phyloP scores from a whole-genome alignment of 768 basidiomycete genomes.

The Grammothele lineata region DNA sequence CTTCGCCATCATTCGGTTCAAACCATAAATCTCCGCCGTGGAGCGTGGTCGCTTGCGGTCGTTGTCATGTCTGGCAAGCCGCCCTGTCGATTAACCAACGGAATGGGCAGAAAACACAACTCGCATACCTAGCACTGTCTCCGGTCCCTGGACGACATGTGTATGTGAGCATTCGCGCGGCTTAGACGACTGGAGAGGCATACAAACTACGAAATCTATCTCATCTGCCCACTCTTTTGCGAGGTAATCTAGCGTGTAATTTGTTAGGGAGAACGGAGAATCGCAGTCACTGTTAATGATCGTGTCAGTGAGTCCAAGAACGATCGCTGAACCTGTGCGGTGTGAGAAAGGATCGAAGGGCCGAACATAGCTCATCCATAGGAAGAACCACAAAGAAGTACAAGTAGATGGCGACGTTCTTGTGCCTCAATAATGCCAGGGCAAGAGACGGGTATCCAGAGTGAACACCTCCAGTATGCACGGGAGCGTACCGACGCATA shows the following conservation, averaged over 20 bases:
- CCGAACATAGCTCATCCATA: too few relatives aligned
- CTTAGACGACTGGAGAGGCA: not conserved
- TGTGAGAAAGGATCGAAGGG: too few relatives aligned
- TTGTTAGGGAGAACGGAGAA: slow-evolving; percentile 72
- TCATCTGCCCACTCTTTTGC: slow-evolving; percentile 76
- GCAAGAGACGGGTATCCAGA: too few relatives aligned
- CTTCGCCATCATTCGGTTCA: slow-evolving; percentile 61
- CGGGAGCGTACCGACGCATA: too few relatives aligned
- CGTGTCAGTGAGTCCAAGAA: too few relatives aligned
- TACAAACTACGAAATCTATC: slow-evolving; percentile 89
- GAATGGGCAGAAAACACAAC: too few relatives aligned
- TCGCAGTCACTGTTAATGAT: slow-evolving; percentile 68
- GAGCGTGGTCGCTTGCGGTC: slow-evolving; percentile 81
- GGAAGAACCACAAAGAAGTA: too few relatives aligned
- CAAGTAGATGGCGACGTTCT: too few relatives aligned
- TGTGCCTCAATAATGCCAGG: too few relatives aligned
- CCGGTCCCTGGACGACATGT: slow-evolving; percentile 61
- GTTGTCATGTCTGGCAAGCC: slow-evolving; percentile 68
- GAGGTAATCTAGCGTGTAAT: slow-evolving; percentile 77
- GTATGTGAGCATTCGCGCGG: slow-evolving; percentile 8
- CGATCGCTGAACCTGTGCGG: too few relatives aligned
- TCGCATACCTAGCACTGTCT: slow-evolving; percentile 59
- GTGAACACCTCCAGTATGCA: too few relatives aligned
- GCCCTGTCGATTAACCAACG: not conserved
- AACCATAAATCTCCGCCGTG: slow-evolving; percentile 68